Evolutionary conservation across 495 filamentous ascomycete species (phyloP).

Genomic region (Gamarada debralockiae): DNA sequence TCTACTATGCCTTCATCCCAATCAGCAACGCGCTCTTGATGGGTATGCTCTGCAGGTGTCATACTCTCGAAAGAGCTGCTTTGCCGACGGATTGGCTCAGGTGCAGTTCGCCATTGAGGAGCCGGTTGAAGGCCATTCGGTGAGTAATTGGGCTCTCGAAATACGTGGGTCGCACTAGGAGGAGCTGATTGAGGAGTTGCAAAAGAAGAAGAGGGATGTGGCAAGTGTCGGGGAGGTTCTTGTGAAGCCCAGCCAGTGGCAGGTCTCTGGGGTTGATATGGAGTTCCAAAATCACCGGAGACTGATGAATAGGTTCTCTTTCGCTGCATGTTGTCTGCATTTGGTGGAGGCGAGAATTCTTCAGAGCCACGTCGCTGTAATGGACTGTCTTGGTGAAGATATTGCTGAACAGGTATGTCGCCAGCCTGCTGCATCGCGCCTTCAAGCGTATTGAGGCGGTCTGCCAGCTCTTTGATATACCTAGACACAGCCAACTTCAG

Average conservation of each 20-base stretch:
- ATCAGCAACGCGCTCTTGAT: slow-evolving; percentile 29
- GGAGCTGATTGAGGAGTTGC: slow-evolving; percentile 26
- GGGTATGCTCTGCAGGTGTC: slow-evolving; percentile 24
- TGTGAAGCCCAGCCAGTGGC: slow-evolving; percentile 13
- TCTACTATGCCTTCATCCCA: slow-evolving; percentile 42
- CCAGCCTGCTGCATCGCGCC: slow-evolving; percentile 40
- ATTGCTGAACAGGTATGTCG: slow-evolving; percentile 12
- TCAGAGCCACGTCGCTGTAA: slow-evolving; percentile 38
- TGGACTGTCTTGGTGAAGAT: slow-evolving; percentile 33
- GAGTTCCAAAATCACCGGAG: slow-evolving; percentile 45
- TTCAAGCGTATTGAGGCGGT: slow-evolving; percentile 81
- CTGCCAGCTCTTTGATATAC: slow-evolving; percentile 95
- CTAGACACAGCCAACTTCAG: too few relatives aligned
- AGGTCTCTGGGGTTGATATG: slow-evolving; percentile 41
- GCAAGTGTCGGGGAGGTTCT: slow-evolving; percentile 10
- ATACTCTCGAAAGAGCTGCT: slow-evolving; percentile 28
- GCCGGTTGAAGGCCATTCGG: slow-evolving; percentile 39
- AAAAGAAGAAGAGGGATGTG: slow-evolving; percentile 28
- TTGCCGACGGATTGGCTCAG: slow-evolving; percentile 26
- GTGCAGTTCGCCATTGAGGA: slow-evolving; percentile 27
- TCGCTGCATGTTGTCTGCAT: slow-evolving; percentile 33
- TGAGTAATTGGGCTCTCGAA: slow-evolving; percentile 27
- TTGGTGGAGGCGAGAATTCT: slow-evolving; percentile 46
- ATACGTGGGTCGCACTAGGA: slow-evolving; percentile 10
- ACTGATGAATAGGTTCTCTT: slow-evolving; percentile 55